Percentiles rank a stretch among this genome's conserved stretches.
Evolutionary conservation across 805 yeast genomes (phyloP).

Genomic region (Schwanniomyces pseudopolymorphus): DNA sequence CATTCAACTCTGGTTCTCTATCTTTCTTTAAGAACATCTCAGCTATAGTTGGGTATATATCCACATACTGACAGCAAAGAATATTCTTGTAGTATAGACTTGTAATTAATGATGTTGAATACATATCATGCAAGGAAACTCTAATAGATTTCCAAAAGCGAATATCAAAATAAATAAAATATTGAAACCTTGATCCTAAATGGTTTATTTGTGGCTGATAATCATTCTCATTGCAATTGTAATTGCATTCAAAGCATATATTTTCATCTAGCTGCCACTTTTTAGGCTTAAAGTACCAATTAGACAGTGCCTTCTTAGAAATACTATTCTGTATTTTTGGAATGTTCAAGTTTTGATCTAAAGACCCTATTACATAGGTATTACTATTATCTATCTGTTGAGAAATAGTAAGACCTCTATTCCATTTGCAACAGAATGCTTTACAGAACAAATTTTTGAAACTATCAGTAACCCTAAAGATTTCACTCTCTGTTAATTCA

Average conservation of each 20-base stretch:
- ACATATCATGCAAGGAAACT: slow-evolving; percentile 57
- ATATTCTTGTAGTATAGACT: slow-evolving; percentile 54
- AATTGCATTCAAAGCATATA: slow-evolving; percentile 48
- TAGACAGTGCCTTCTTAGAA: slow-evolving; percentile 11
- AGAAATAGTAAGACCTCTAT: slow-evolving; percentile 42
- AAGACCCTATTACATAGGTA: slow-evolving; percentile 28
- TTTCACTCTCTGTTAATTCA: slow-evolving; percentile 54
- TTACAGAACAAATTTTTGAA: slow-evolving; percentile 53
- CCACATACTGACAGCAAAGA: slow-evolving; percentile 79
- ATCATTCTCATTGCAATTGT: slow-evolving; percentile 30
- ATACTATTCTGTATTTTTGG: slow-evolving; percentile 30
- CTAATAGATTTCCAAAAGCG: slow-evolving; percentile 70
- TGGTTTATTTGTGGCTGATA: slow-evolving; percentile 23
- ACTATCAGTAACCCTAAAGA: slow-evolving; percentile 48
- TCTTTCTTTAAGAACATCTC: slow-evolving; percentile 72
- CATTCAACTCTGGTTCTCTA: slow-evolving; percentile 83
- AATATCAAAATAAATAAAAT: slow-evolving; percentile 62
- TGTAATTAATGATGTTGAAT: slow-evolving; percentile 62
- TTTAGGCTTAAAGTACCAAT: slow-evolving; percentile 42
- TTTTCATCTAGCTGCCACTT: slow-evolving; percentile 49
- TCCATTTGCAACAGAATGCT: slow-evolving; percentile 65
- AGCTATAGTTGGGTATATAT: slow-evolving; percentile 72
- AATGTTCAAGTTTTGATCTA: slow-evolving; percentile 34
- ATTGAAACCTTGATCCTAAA: slow-evolving; percentile 58
- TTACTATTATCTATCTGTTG: slow-evolving; percentile 8